These are phyloP conservation scores for Spiraea crenata DNA, from an alignment of 331 rosid species.

Conservation along the genomic window DNA sequence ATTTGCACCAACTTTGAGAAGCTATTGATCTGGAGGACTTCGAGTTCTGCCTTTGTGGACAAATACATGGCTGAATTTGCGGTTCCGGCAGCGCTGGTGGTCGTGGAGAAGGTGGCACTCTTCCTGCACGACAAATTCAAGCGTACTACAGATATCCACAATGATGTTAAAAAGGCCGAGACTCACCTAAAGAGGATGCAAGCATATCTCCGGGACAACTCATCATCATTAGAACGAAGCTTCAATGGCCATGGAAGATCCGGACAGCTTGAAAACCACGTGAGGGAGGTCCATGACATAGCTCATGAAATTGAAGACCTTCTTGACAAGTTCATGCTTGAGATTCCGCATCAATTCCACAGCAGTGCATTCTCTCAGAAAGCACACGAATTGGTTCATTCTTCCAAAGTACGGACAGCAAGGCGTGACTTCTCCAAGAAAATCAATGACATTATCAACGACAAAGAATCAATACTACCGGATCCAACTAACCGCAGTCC, in stretches of 20 bases:
- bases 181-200: too few species aligned
- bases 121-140: too few species aligned
- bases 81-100: too few species aligned
- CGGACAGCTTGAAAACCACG: not conserved
- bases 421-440: not conserved
- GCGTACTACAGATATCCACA: too few species aligned
- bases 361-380: not conserved
- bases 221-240: too few species aligned
- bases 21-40: too few species aligned
- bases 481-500: not conserved
- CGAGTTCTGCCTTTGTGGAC: too few species aligned
- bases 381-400: not conserved
- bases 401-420: accelerated
- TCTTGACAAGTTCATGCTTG: not conserved
- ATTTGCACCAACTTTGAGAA: too few species aligned
- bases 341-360: not conserved
- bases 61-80: too few species aligned
- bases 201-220: too few species aligned
- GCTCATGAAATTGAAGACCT: not conserved
- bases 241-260: not conserved
- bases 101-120: too few species aligned
- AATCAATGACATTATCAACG: not conserved
- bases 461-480: not conserved
- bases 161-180: too few species aligned
- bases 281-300: not conserved